Evolutionary conservation across 1,284 basidiomycete species (phyloP), one percentile per base, ranked within the genome.

Genomic region (Apiotrichum montevideense): DNA sequence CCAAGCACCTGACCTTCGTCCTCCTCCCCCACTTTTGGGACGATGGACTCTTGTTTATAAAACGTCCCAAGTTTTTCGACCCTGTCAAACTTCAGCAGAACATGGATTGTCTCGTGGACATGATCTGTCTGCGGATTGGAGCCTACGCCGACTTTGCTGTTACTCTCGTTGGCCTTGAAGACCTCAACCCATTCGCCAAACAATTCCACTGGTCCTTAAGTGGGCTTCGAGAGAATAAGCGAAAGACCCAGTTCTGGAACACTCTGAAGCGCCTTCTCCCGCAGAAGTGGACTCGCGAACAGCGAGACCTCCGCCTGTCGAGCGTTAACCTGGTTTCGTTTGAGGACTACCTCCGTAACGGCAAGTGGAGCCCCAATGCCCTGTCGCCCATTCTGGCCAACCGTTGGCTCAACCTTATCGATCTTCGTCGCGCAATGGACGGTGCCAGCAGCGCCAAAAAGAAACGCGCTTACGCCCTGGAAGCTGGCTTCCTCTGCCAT

Each of bases 81-180:
- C 7, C 9, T 40, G 37, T 39, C 7, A 39, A 39, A 39, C 7
- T 39, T 13, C 13, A 39, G 37, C 7, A 39, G 13, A 39, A 7
- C 8, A 39, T 13, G 7, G 8, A 13, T 13, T 39, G 8, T 8
- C 13, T 13, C 37, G 37, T 13, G 37, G 21, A 21, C 21, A 50
- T 41, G 6, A 5, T 9, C 48, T 15, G 41, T 9, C 37, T 7
- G 8, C 11, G 48, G 4, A 34, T 34, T 13, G 29, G 32, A 11
- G 13, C 2, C 3, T 4, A 42, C 39, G 29, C 39, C 1, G 8
- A 51, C 13, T 13, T 43, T 41, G 8, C 2, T 8, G 9, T 51
- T 33, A 42, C 41, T 1, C 48, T 59, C 10, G 57, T 59, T 15
- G 57, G 57, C 8, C 37, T 59, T 4, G 57, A 59, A 15, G 34